Evolutionary conservation across 2,329 filamentous ascomycete genomes (phyloP).

Genomic region (Scopulariopsis brevicaulis): DNA sequence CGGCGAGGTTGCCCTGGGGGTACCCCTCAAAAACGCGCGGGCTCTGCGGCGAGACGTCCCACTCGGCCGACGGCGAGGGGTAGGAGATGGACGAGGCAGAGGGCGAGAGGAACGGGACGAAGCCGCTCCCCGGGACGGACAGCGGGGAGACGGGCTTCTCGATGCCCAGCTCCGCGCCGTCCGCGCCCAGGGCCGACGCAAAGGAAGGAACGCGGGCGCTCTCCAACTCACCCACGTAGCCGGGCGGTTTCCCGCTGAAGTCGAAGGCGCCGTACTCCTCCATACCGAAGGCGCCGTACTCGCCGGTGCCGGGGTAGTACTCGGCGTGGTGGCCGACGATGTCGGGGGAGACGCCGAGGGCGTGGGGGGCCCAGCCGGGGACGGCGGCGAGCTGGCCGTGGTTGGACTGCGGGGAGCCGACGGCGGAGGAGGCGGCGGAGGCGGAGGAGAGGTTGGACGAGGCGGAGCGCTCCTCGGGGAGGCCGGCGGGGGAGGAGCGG

Average conservation of each 20-base stretch:
- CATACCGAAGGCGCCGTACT: slow-evolving; percentile 43
- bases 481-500: slow-evolving; percentile 34
- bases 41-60: not conserved
- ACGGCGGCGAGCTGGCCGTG: slow-evolving; percentile 44
- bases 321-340: slow-evolving; percentile 43
- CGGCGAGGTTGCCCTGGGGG: not conserved
- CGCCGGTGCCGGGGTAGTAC: slow-evolving; percentile 38
- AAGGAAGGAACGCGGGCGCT: slow-evolving; percentile 4
- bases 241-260: slow-evolving; percentile 30
- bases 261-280: slow-evolving; percentile 35
- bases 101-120: not conserved
- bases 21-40: not conserved
- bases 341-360: slow-evolving; percentile 48
- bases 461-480: slow-evolving; percentile 31
- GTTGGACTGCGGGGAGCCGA: slow-evolving; percentile 55
- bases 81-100: slow-evolving; percentile 6
- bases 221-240: slow-evolving; percentile 44
- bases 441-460: slow-evolving; percentile 49
- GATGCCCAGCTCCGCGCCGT: not conserved
- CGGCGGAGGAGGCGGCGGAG: slow-evolving; percentile 55
- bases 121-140: not conserved
- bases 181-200: not conserved
- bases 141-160: not conserved
- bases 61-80: not conserved
- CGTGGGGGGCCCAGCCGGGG: slow-evolving; percentile 40